Evolutionary conservation across 2,329 filamentous ascomycete species (phyloP), one percentile per base, ranked within the genome.

Genomic region (Septoria linicola): DNA sequence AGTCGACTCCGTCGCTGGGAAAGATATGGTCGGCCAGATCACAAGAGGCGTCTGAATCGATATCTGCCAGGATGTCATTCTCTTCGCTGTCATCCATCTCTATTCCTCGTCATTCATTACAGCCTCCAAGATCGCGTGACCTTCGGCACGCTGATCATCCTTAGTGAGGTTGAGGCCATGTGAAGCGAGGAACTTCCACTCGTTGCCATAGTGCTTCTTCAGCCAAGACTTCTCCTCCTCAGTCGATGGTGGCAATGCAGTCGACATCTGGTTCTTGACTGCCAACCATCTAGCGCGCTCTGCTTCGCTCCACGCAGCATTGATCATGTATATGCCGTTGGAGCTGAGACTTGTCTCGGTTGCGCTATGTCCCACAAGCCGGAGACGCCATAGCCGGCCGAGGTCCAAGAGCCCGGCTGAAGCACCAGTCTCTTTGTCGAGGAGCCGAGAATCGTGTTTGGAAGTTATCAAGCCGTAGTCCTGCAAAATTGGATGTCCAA

Each of bases 71-170:
- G n/a, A n/a, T n/a, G n/a, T n/a, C n/a, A n/a, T n/a, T n/a, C n/a
- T n/a, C n/a, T n/a, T n/a, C n/a, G n/a, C n/a, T n/a, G n/a, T n/a
- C n/a, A n/a, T n/a, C n/a, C n/a, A n/a, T n/a, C n/a, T n/a, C n/a
- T n/a, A n/a, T n/a, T n/a, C n/a, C n/a, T n/a, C n/a, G n/a, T n/a
- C n/a, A n/a, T 23, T 59, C 64, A 68, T 69, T n/a, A 70, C 36
- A 8, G 42, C 53, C n/a, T 63, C 58, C 19, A 66, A 35, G 23
- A 72, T 65, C 3, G 7, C 10, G 7, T 68, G 55, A 4, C 70
- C 70, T 42, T 71, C 62, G 41, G 60, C 67, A 23, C 70, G 69
- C 47, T 73, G 65, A 37, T 72, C 66, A 3, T 72, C 67, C 7
- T 69, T 66, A 53, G 67, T 54, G 40, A 73, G 71, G 13, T 50